A percentile compares a stretch with the other conserved stretches of the same genome.
Evolutionary conservation across 176 grass and related monocot genomes (phyloP).

Genomic region (Alopecurus myosuroides): DNA sequence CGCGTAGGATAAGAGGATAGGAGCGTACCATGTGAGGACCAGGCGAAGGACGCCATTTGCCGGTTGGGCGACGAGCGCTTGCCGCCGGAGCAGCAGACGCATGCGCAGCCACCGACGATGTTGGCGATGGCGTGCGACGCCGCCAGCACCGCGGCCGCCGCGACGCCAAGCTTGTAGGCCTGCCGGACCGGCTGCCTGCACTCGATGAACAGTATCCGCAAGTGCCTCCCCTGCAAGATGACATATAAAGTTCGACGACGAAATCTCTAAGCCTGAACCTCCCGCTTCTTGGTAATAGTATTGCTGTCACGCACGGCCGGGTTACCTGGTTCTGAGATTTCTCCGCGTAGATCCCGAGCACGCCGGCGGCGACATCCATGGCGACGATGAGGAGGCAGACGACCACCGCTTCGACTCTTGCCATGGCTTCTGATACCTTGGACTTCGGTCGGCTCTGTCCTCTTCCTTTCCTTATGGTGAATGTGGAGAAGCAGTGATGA

Average conservation of each 20-base stretch:
- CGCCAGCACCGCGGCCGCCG: constrained; percentile 61
- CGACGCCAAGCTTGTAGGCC: constrained; percentile 75
- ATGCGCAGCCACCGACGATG: constrained; percentile 62
- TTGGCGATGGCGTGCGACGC: constrained; percentile 68
- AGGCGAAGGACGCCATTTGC: constrained; percentile 52
- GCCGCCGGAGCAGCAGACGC: constrained; percentile 58
- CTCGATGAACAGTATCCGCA: constrained; percentile 63
- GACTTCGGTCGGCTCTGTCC: not conserved
- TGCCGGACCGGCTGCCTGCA: constrained; percentile 75
- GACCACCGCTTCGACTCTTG: constrained; percentile 48
- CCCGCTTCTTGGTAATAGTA: not conserved
- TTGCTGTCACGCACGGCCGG: not conserved
- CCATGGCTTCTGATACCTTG: constrained; percentile 36
- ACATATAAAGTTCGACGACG: not conserved
- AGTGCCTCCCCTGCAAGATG: constrained; percentile 38
- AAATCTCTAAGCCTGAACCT: not conserved
- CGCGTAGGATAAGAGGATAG: not conserved
- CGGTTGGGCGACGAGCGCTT: constrained; percentile 41
- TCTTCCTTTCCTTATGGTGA: not conserved
- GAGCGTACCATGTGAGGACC: constrained; percentile 62
- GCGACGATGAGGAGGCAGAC: constrained; percentile 68
- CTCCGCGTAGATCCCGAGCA: constrained; percentile 75
- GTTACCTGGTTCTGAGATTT: constrained; percentile 69
- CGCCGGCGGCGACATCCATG: constrained; percentile 65
- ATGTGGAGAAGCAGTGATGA: not conserved